Conservation (phyloP, 2,329 filamentous ascomycete species). For the Clarireedia paspali region DNA sequence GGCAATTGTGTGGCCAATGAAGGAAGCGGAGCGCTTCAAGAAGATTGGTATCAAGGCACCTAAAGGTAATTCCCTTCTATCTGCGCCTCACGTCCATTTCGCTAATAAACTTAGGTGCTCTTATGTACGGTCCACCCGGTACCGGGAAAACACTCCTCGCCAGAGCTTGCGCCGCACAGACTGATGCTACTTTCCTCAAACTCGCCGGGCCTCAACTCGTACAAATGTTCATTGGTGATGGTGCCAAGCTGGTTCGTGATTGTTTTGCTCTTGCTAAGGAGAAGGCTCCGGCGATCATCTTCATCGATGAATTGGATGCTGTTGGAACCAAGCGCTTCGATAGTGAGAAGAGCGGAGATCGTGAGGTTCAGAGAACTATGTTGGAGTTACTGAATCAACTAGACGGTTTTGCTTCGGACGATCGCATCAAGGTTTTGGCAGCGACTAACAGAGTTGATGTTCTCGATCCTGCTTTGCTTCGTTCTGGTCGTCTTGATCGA, state of each 20-base stretch:
- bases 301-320: conserved; percentile 97
- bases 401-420: conserved; percentile 94
- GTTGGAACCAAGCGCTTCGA: conserved; percentile 99
- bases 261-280: conserved; percentile 97
- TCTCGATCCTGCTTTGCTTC: conserved; percentile 81
- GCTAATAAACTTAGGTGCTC: conserved; percentile 55
- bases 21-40: conserved; percentile 97
- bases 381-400: conserved; percentile 97
- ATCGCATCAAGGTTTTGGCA: conserved; percentile 91
- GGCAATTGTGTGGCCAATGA: conserved; percentile 99
- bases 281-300: conserved; percentile 98
- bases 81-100: neutral
- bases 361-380: conserved; percentile 98
- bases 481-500: conserved; percentile 85
- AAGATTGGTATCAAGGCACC: conserved; percentile 99
- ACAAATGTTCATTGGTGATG: conserved; percentile 99
- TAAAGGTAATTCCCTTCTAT: conserved; percentile 61
- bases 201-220: conserved; percentile 95
- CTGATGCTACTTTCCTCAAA: conserved; percentile 97
- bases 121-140: conserved; percentile 95
- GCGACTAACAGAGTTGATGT: conserved; percentile 94
- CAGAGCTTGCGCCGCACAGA: conserved; percentile 93
- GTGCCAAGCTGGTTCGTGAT: conserved; percentile 94
- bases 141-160: conserved; percentile 89
- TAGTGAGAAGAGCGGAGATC: conserved; percentile 93